Percentiles rank a stretch among this genome's conserved stretches.
phyloP scores from a whole-genome alignment of 768 basidiomycete genomes.

The Russula sp. region DNA sequence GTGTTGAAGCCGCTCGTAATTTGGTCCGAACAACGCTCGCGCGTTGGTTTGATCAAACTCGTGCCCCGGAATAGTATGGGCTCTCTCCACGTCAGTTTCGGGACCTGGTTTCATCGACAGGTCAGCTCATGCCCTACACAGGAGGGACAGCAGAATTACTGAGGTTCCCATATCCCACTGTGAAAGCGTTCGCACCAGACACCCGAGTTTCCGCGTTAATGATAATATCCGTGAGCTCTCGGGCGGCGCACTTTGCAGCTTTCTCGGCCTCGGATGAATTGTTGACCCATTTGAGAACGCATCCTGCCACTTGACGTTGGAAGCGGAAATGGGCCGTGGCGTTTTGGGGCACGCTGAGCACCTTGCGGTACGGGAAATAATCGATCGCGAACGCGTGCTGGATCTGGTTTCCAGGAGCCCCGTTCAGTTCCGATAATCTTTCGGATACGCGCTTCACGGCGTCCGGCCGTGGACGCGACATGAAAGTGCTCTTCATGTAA shows the following conservation, averaged over 20 bases:
- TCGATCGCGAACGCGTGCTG: slow-evolving; percentile 34
- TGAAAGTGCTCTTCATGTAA: slow-evolving; percentile 38
- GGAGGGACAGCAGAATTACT: not conserved
- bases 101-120: not conserved
- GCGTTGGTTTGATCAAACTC: slow-evolving; percentile 19
- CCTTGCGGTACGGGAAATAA: slow-evolving; percentile 37
- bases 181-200: not conserved
- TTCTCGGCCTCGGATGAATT: not conserved
- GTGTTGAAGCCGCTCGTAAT: slow-evolving; percentile 35
- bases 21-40: slow-evolving; percentile 32
- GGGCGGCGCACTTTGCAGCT: not conserved
- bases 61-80: not conserved
- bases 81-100: not conserved
- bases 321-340: slow-evolving; percentile 40
- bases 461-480: not conserved
- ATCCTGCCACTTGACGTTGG: not conserved
- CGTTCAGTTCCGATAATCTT: not conserved
- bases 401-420: slow-evolving; percentile 26
- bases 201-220: not conserved
- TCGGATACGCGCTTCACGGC: not conserved
- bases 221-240: slow-evolving; percentile 4
- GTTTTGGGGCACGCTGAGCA: slow-evolving; percentile 28
- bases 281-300: not conserved
- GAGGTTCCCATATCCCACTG: slow-evolving; percentile 20
- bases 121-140: too few relatives aligned